A percentile compares a stretch with the other conserved stretches of the same genome.
These are phyloP conservation scores for Mollisiaceae sp. DNA, from an alignment of 2,329 filamentous ascomycete genomes.

Conservation along the genomic window DNA sequence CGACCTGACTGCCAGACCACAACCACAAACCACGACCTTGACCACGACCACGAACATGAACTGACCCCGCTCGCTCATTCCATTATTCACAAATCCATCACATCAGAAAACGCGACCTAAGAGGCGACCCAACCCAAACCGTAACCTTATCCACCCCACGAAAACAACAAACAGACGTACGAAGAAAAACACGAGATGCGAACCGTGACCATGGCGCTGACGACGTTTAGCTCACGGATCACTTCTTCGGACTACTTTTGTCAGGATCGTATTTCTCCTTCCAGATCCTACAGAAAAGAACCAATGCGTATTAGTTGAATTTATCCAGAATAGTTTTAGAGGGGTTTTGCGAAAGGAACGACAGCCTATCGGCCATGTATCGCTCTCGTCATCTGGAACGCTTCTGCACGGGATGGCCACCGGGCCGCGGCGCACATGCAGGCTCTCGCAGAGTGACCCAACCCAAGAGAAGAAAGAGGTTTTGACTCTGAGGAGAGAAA, in stretches of 20 bases:
- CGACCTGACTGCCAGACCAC: background rate
- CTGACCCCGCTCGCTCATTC: constrained; percentile 8
- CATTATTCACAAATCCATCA: background rate
- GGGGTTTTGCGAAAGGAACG: background rate
- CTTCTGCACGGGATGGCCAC: constrained; percentile 22
- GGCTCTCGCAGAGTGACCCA: constrained; percentile 6
- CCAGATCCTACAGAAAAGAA: constrained; percentile 70
- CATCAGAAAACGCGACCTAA: background rate
- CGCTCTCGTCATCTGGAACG: constrained; percentile 43
- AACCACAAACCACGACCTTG: background rate
- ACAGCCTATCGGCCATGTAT: constrained; percentile 34
- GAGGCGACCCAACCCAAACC: constrained; percentile 2
- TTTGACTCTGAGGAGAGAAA: background rate
- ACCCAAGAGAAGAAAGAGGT: constrained; percentile 6
- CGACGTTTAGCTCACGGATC: constrained; percentile 1
- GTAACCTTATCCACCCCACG: background rate
- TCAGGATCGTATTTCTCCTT: constrained; percentile 86
- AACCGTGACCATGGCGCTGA: background rate
- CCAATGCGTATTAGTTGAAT: constrained; percentile 27
- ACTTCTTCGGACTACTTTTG: constrained; percentile 20
- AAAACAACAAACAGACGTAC: background rate
- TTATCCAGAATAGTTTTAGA: constrained; percentile 16
- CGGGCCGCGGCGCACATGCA: constrained; percentile 27
- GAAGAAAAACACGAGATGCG: constrained; percentile 6
- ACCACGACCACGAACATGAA: background rate